A percentile compares a stretch with the other conserved stretches of the same genome.
Evolutionary conservation across 2,329 filamentous ascomycete species (phyloP).

Genomic region (Dactylellina parvicollis): DNA sequence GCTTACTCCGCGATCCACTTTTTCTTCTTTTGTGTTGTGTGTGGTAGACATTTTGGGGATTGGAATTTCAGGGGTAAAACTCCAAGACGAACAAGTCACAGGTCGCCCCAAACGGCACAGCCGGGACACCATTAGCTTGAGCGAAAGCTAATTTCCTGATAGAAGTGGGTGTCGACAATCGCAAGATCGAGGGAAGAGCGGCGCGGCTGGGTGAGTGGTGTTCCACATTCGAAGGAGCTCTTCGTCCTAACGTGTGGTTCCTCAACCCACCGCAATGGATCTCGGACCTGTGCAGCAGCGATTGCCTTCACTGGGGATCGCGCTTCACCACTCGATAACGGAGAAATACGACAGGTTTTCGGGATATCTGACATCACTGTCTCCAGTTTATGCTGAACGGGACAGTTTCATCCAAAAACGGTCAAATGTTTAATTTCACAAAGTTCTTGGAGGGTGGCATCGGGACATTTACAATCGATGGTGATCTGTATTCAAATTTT

Average conservation of each 20-base stretch:
- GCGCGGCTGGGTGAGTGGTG: neutral
- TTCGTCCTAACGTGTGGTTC: constrained; percentile 5
- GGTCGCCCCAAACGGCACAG: constrained; percentile 12
- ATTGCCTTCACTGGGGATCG: constrained; percentile 1
- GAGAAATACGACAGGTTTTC: neutral
- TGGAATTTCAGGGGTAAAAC: constrained; percentile 38
- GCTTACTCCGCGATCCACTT: constrained; percentile 10
- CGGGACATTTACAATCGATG: constrained; percentile 9
- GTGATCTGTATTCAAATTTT: neutral
- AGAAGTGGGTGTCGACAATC: neutral
- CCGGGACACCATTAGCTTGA: constrained; percentile 1
- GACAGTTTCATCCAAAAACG: constrained; percentile 8
- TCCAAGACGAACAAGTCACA: constrained; percentile 17
- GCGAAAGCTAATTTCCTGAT: constrained; percentile 1
- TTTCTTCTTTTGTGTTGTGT: constrained; percentile 16
- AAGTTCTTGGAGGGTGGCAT: neutral
- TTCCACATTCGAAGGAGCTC: constrained; percentile 35
- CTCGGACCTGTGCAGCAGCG: constrained; percentile 9
- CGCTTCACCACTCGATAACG: neutral
- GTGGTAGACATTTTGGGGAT: constrained; percentile 16
- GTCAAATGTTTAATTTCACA: constrained; percentile 34
- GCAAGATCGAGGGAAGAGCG: neutral
- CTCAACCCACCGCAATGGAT: constrained; percentile 19
- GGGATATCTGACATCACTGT: constrained; percentile 24
- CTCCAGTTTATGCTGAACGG: constrained; percentile 14